Base-by-base conservation (phyloP, 331 rosid genomes). In the Acacia concinna region DNA sequence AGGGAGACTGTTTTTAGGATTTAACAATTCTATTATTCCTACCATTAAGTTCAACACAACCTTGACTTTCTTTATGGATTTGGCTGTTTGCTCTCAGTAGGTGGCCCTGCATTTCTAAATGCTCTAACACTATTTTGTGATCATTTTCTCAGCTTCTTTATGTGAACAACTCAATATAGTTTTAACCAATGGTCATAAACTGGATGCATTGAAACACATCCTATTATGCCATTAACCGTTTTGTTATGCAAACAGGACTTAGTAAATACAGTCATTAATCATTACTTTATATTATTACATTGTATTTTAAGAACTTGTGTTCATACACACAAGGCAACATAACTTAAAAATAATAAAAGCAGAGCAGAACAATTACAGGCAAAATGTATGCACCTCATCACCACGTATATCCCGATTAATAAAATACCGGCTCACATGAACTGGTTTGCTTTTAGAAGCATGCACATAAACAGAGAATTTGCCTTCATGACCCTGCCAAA, bases 391-490 rank as follows among this genome's bases (percentile, higher is more conserved):
- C 72, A 96, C 99, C 99, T 90, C 84, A 43, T 83, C 91, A 82
- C 97, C 87, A 81, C 77, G 99, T 83, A 94, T 79, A 80, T 93
- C 92, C 21, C 85, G 90, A 73, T 87, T 80, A 79, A 80, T 79
- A 80, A 96, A 96, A 78, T 93, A 86, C 23, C 78, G 93, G 91
- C 99, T 96, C 84, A 76, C 85, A 25, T 90, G 99, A 86, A 93
- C 84, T 8, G 98, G 97, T 87, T 81, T 91, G 38, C 84, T 87
- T 86, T 84, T 90, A 25, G 99, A 96, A 37, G 99, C 94, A 84
- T 96, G 99, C 79, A 96, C 94, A 80, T 91, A 96, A 66, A 96
- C 84, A 41, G 99, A 96, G 86, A 96, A 96, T 80, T 81, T 96
- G 63, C 91, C 99, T 76, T 96, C 99, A 84, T 96, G 98, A 74